phyloP scores from a whole-genome alignment of 805 yeast genomes.

The Suhomyces faveliae region DNA sequence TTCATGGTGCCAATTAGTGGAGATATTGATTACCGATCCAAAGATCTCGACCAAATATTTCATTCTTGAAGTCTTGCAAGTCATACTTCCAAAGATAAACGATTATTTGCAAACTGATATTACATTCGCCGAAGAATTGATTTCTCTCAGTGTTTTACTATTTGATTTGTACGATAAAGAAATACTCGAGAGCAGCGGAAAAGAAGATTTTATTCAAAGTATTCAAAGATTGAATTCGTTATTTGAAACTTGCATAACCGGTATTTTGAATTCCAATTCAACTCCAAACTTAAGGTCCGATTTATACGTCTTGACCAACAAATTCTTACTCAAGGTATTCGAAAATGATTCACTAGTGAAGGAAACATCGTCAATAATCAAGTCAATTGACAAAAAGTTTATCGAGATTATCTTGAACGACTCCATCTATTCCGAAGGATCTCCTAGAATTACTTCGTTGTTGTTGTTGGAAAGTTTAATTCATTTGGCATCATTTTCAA shows the following conservation, averaged over 20 bases:
- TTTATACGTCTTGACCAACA: conserved; percentile 69
- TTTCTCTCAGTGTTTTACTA: conserved; percentile 70
- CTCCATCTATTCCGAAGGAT: conserved; percentile 75
- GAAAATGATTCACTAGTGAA: conserved; percentile 40
- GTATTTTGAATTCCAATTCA: conserved; percentile 68
- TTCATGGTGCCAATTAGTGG: conserved; percentile 81
- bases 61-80: conserved; percentile 73
- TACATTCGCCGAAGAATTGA: conserved; percentile 69
- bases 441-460: conserved; percentile 71
- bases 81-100: conserved; percentile 70
- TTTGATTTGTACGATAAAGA: conserved; percentile 56
- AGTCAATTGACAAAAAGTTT: conserved; percentile 57
- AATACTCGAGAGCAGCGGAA: conserved; percentile 15
- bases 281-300: conserved; percentile 72
- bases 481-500: conserved; percentile 50
- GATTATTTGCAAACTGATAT: conserved; percentile 69
- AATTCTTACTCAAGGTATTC: conserved; percentile 55
- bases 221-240: conserved; percentile 61
- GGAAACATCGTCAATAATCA: conserved; percentile 53
- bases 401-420: conserved; percentile 71
- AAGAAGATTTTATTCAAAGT: conserved; percentile 21
- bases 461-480: conserved; percentile 69
- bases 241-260: conserved; percentile 71
- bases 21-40: conserved; percentile 67
- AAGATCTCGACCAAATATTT: conserved; percentile 52